Conservation (phyloP, 805 yeast species). For the Wickerhamiella cacticola region DNA sequence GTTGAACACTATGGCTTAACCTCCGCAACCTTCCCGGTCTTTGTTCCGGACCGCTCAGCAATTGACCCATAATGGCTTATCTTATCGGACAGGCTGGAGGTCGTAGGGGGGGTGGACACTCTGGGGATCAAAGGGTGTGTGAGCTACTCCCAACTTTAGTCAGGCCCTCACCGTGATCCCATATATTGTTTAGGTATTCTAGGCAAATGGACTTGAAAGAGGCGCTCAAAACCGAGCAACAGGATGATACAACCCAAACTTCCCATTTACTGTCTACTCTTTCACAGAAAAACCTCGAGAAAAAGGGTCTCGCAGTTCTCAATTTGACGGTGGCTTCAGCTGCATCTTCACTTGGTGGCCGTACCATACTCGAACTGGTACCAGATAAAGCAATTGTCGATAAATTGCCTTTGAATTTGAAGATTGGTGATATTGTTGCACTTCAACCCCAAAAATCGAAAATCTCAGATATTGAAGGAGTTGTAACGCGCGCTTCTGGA, state of each 20-base stretch:
- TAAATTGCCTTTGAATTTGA: conserved; percentile 36
- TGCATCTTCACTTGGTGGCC: conserved; percentile 71
- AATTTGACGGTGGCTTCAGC: conserved; percentile 51
- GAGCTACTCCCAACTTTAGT: no score
- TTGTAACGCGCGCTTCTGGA: conserved; percentile 43
- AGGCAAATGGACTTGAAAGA: conserved; percentile 11
- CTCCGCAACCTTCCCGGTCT: background rate
- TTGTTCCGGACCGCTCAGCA: conserved; percentile 2
- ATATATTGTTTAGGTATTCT: background rate
- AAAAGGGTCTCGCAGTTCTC: conserved; percentile 61
- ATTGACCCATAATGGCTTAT: conserved; percentile 5
- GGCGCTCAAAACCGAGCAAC: conserved; percentile 38
- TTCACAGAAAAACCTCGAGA: conserved; percentile 55
- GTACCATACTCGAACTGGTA: conserved; percentile 49
- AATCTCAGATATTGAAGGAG: conserved; percentile 39
- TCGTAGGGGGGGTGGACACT: no score
- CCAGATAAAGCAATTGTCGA: conserved; percentile 39
- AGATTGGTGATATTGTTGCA: conserved; percentile 38
- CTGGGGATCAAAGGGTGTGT: no score
- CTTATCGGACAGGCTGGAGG: conserved; percentile 3
- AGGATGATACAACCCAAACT: conserved; percentile 42
- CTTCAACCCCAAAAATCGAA: conserved; percentile 15
- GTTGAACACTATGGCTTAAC: conserved; percentile 5
- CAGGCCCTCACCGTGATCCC: no score
- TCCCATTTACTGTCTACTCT: conserved; percentile 34